These are phyloP conservation scores for Mrakia gelida DNA, from an alignment of 768 basidiomycete genomes.

Conservation along the genomic window DNA sequence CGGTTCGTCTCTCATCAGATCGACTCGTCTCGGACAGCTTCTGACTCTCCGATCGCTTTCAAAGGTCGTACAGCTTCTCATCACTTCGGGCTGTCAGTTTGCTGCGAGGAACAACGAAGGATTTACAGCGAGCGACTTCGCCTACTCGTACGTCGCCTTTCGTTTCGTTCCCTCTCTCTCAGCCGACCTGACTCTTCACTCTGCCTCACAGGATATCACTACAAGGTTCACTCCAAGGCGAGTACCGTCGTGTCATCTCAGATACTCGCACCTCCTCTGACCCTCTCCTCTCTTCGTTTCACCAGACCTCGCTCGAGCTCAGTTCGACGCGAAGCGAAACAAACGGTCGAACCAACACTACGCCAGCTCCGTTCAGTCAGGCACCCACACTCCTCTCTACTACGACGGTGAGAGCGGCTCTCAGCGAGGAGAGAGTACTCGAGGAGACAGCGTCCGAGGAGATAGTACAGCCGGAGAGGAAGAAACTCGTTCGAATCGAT, in stretches of 20 bases:
- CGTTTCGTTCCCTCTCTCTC: not conserved
- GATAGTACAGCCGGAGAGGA: constrained; percentile 6
- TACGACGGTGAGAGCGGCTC: constrained; percentile 2
- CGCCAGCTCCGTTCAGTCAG: not conserved
- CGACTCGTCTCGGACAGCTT: not conserved
- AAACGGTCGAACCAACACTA: constrained; percentile 8
- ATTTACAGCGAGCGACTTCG: constrained; percentile 87
- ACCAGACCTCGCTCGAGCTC: constrained; percentile 65
- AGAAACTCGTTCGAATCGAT: not conserved
- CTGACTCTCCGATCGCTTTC: not conserved
- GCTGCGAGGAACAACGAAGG: constrained; percentile 81
- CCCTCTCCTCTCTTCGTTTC: constrained; percentile 42
- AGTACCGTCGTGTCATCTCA: too few relatives aligned
- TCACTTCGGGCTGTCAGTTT: constrained; percentile 83
- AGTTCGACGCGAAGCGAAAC: constrained; percentile 68
- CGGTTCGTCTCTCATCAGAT: constrained; percentile 36
- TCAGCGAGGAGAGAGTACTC: not conserved
- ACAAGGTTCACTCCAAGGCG: not conserved
- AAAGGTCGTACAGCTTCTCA: constrained; percentile 69
- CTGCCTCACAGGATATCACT: not conserved
- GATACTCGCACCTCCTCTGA: too few relatives aligned
- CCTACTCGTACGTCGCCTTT: constrained; percentile 61
- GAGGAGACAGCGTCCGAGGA: not conserved
- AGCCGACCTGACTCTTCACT: not conserved
- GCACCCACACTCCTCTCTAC: not conserved